phyloP scores from a whole-genome alignment of 225 moss, liverwort and hornwort species.

The Asterella californica region DNA sequence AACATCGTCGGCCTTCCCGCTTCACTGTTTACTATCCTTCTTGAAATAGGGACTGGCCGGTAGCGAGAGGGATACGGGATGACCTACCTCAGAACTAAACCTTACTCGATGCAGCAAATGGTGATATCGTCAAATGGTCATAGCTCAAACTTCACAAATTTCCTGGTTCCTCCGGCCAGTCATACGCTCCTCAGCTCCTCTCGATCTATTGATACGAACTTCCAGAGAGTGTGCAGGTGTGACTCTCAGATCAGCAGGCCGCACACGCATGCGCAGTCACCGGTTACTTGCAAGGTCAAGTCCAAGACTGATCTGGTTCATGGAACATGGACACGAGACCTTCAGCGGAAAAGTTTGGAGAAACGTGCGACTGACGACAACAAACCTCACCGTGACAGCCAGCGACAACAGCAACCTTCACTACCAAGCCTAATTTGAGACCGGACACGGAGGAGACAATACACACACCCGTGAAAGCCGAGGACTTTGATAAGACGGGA shows the following conservation, averaged over 20 bases:
- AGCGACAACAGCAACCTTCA: constrained; percentile 2
- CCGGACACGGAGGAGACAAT: constrained; percentile 1
- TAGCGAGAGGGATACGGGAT: neutral
- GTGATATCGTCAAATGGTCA: constrained; percentile 14
- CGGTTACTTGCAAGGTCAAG: neutral
- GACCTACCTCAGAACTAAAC: constrained; percentile 7
- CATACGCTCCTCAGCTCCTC: constrained; percentile 10
- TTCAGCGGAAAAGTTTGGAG: neutral
- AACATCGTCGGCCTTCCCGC: neutral
- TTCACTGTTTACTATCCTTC: neutral
- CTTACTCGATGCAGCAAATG: constrained; percentile 8
- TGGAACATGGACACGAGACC: neutral
- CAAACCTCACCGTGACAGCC: neutral
- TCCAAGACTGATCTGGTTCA: constrained; percentile 8
- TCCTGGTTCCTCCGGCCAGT: neutral
- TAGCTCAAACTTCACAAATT: constrained; percentile 5
- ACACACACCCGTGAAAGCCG: neutral
- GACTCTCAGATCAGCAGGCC: constrained; percentile 1
- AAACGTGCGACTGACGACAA: neutral
- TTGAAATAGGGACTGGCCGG: neutral
- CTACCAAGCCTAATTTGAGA: neutral
- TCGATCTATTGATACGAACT: constrained; percentile 2
- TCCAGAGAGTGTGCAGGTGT: neutral
- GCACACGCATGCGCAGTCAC: neutral
- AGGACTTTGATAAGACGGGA: neutral